phyloP scores from a whole-genome alignment of 495 filamentous ascomycete genomes.

The Hyaloscypha finlandica region DNA sequence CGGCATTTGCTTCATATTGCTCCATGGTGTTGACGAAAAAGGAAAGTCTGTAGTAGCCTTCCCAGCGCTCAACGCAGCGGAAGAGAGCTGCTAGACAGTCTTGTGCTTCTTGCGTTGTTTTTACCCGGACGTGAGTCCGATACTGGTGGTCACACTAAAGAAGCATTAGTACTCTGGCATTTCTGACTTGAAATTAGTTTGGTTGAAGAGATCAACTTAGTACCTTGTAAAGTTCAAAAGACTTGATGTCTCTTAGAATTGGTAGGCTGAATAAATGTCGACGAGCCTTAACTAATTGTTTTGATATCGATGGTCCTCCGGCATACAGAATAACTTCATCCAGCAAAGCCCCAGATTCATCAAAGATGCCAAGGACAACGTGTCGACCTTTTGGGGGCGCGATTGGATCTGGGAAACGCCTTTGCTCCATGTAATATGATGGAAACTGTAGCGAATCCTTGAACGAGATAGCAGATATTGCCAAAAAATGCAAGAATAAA shows the following conservation, averaged over 20 bases:
- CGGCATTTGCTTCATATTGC: too few relatives aligned
- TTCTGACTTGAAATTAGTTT: too few relatives aligned
- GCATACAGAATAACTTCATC: constrained; percentile 10
- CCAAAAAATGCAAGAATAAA: too few relatives aligned
- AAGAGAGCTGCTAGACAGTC: constrained; percentile 7
- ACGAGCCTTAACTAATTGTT: neutral
- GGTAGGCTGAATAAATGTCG: neutral
- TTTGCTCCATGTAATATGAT: too few relatives aligned
- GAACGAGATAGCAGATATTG: too few relatives aligned
- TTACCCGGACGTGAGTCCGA: neutral
- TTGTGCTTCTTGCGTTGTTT: neutral
- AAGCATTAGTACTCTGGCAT: too few relatives aligned
- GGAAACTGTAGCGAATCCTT: too few relatives aligned
- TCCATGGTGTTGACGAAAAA: neutral
- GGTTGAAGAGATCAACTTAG: too few relatives aligned
- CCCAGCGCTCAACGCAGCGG: neutral
- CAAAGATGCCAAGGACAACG: constrained; percentile 3
- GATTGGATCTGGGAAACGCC: too few relatives aligned
- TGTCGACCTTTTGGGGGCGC: too few relatives aligned
- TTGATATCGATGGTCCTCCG: neutral
- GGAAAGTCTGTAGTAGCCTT: constrained; percentile 1
- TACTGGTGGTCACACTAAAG: neutral
- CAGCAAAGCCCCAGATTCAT: constrained; percentile 6
- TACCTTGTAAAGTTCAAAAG: constrained; percentile 8
- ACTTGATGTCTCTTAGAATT: constrained; percentile 9